Evolutionary conservation across 2,329 filamentous ascomycete species (phyloP).

Genomic region (Aspergillus japonicus): DNA sequence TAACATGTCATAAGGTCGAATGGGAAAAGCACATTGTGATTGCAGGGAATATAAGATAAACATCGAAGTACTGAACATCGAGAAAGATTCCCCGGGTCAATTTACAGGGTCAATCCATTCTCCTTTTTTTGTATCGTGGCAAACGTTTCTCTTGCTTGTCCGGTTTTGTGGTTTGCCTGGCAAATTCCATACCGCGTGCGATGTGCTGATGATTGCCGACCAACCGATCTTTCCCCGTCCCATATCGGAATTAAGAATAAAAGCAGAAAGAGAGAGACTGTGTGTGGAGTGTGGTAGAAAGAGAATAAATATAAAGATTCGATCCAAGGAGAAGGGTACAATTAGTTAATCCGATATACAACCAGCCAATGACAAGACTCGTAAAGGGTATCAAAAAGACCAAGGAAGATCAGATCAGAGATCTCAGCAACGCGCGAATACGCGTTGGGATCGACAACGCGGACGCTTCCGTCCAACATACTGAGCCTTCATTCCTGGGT

Average conservation of each 20-base stretch:
- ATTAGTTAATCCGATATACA: conserved; percentile 25
- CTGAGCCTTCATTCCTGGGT: conserved; percentile 9
- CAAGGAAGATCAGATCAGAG: conserved; percentile 30
- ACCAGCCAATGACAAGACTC: conserved; percentile 37
- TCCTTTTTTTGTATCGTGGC: background rate
- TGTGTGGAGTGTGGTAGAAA: conserved; percentile 6
- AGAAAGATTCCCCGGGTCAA: background rate
- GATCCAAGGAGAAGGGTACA: background rate
- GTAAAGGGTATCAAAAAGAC: conserved; percentile 43
- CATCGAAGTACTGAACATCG: background rate
- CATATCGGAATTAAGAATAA: conserved; percentile 11
- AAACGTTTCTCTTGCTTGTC: conserved; percentile 2
- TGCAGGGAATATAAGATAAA: background rate
- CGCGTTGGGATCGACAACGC: conserved; percentile 9
- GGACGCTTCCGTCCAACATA: conserved; percentile 7
- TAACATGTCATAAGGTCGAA: background rate
- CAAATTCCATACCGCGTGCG: background rate
- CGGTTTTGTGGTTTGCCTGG: background rate
- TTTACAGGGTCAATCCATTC: background rate
- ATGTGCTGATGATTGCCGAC: background rate
- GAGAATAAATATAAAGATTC: background rate
- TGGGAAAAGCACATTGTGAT: background rate
- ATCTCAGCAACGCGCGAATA: conserved; percentile 22
- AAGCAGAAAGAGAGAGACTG: conserved; percentile 4
- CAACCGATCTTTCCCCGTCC: conserved; percentile 8